A percentile compares a stretch with the other conserved stretches of the same genome.
Evolutionary conservation across 2,329 filamentous ascomycete species (phyloP).

Genomic region (Arthroderma sp.): DNA sequence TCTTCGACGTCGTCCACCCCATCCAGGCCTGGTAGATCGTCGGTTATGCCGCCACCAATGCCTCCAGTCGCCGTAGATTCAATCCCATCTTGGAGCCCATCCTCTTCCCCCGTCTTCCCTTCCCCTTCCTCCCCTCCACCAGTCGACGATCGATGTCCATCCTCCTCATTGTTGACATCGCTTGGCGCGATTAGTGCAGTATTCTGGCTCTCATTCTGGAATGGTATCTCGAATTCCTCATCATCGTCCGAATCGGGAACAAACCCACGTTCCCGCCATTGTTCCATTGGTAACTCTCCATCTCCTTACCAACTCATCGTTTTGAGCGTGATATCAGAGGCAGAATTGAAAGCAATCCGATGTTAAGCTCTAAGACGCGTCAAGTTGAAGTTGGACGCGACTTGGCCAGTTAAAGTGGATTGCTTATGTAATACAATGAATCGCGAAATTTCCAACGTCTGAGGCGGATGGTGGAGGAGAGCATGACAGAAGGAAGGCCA

Average conservation of each 20-base stretch:
- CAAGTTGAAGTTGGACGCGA: slow-evolving; percentile 13
- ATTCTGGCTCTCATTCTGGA: too few species aligned
- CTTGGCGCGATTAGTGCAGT: not conserved
- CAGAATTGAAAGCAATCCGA: too few species aligned
- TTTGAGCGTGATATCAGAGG: too few species aligned
- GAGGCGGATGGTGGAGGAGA: not conserved
- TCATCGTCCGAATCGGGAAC: slow-evolving; percentile 40
- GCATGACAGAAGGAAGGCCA: too few species aligned
- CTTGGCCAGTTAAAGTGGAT: slow-evolving; percentile 5
- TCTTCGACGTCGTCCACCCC: too few species aligned
- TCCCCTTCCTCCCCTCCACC: not conserved
- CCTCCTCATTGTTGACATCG: not conserved
- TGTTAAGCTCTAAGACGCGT: slow-evolving; percentile 13
- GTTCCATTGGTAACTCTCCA: slow-evolving; percentile 23
- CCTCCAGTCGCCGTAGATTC: not conserved
- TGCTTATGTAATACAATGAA: slow-evolving; percentile 2
- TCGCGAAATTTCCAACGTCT: not conserved
- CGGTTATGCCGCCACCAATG: too few species aligned
- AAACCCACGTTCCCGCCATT: slow-evolving; percentile 39
- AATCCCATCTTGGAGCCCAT: not conserved
- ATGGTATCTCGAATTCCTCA: slow-evolving; percentile 24
- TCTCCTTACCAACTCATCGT: not conserved
- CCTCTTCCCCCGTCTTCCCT: not conserved
- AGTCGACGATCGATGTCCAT: too few species aligned
- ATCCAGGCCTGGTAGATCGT: too few species aligned